Conservation (phyloP, 805 yeast species). For the Kluyveromyces nonfermentans region DNA sequence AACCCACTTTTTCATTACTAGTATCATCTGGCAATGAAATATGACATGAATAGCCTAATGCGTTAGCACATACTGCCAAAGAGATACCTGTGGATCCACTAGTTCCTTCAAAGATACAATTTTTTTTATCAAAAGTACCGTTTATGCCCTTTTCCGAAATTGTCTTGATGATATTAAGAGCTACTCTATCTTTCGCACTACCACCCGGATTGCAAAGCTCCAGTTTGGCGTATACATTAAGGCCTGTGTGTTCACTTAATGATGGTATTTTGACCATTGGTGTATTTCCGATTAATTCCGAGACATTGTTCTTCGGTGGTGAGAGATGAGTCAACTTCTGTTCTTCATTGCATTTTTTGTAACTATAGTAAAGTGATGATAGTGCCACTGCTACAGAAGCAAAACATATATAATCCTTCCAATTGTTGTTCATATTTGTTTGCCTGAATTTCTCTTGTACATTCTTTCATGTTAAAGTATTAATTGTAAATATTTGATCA, state of each 20-base stretch:
- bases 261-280: conserved; percentile 71
- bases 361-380: conserved; percentile 3
- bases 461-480: too few relatives aligned
- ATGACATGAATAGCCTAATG: conserved; percentile 82
- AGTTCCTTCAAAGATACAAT: conserved; percentile 80
- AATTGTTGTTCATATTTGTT: neutral
- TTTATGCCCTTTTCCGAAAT: conserved; percentile 1
- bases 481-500: too few relatives aligned
- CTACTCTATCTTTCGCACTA: conserved; percentile 91
- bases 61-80: conserved; percentile 79
- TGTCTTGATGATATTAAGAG: conserved; percentile 66
- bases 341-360: neutral
- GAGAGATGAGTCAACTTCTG: conserved; percentile 12
- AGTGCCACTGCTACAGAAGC: conserved; percentile 3
- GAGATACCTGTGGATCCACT: conserved; percentile 96
- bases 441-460: too few relatives aligned
- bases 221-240: conserved; percentile 76
- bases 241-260: conserved; percentile 62
- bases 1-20: conserved; percentile 66
- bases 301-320: conserved; percentile 44
- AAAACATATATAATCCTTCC: conserved; percentile 2
- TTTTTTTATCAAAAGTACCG: conserved; percentile 42
- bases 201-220: conserved; percentile 91
- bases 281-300: conserved; percentile 82
- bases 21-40: conserved; percentile 96